phyloP scores from a whole-genome alignment of 441 rosid species.

The Dalechampia spathulata region DNA sequence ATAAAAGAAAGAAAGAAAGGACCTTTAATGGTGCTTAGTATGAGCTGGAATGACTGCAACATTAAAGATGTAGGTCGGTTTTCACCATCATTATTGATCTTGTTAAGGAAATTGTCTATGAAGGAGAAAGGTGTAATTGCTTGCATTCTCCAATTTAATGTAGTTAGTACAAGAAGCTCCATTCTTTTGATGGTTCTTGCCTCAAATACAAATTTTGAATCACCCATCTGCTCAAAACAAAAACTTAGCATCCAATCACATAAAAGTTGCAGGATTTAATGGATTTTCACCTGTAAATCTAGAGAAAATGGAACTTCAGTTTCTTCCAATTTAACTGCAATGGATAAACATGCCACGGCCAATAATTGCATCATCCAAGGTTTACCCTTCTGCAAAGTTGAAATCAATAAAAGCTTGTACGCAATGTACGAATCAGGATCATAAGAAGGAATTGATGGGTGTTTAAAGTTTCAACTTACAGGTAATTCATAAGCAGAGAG shows the following conservation, averaged over 20 bases:
- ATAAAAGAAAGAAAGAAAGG: neutral
- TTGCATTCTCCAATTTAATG: constrained; percentile 68
- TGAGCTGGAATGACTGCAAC: constrained; percentile 40
- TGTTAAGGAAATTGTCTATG: constrained; percentile 45
- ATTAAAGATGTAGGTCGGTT: constrained; percentile 24
- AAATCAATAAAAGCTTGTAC: constrained; percentile 1
- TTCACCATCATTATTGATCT: constrained; percentile 34
- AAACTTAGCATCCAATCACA: neutral
- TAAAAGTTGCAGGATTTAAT: neutral
- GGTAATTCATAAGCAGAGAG: constrained; percentile 60
- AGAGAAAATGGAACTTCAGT: constrained; percentile 46
- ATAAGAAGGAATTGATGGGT: neutral
- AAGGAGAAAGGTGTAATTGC: constrained; percentile 69
- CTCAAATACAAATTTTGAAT: constrained; percentile 48
- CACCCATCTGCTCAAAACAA: constrained; percentile 33
- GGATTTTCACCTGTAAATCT: constrained; percentile 53
- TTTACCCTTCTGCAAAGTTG: constrained; percentile 47
- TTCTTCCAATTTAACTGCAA: constrained; percentile 76
- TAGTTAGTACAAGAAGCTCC: constrained; percentile 64
- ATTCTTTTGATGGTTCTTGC: constrained; percentile 56
- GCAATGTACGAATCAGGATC: neutral
- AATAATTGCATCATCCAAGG: constrained; percentile 61
- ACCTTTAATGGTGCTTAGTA: constrained; percentile 46
- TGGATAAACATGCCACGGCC: constrained; percentile 70
- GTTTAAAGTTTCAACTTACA: constrained; percentile 29